Evolutionary conservation across 495 filamentous ascomycete species (phyloP).

Genomic region (Cenococcum geophilum): DNA sequence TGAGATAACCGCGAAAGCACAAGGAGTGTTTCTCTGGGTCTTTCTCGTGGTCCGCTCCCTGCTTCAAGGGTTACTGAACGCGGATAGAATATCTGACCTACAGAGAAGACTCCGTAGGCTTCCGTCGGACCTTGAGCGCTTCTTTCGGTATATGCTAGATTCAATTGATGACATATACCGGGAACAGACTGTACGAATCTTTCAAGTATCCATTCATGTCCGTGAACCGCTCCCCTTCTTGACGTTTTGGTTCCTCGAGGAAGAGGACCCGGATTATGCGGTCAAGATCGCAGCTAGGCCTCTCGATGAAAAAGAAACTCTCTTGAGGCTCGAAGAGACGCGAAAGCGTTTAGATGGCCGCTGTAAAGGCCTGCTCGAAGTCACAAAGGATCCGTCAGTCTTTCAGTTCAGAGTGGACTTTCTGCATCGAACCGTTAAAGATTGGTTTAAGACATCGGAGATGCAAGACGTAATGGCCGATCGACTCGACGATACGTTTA

Average conservation of each 20-base stretch:
- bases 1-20: conserved; percentile 25
- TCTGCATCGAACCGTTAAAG: conserved; percentile 23
- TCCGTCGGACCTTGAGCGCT: conserved; percentile 23
- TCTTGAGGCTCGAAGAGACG: neutral
- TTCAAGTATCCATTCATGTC: conserved; percentile 5
- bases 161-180: conserved; percentile 13
- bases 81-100: conserved; percentile 19
- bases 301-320: neutral
- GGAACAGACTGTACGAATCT: conserved; percentile 2
- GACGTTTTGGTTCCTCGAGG: conserved; percentile 13
- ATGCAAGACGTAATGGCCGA: neutral
- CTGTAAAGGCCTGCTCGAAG: conserved; percentile 16
- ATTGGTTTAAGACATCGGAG: conserved; percentile 12
- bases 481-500: neutral
- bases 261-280: conserved; percentile 6
- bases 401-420: conserved; percentile 6
- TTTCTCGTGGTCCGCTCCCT: conserved; percentile 31
- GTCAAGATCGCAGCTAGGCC: neutral
- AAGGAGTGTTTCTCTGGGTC: conserved; percentile 36
- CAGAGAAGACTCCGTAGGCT: conserved; percentile 13
- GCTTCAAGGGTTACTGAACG: conserved; percentile 17
- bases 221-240: neutral
- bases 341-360: conserved; percentile 9
- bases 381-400: neutral
- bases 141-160: conserved; percentile 18